A percentile compares a stretch with the other conserved stretches of the same genome.
Conservation (phyloP, 805 yeast species). For the Suhomyces vadensis region DNA sequence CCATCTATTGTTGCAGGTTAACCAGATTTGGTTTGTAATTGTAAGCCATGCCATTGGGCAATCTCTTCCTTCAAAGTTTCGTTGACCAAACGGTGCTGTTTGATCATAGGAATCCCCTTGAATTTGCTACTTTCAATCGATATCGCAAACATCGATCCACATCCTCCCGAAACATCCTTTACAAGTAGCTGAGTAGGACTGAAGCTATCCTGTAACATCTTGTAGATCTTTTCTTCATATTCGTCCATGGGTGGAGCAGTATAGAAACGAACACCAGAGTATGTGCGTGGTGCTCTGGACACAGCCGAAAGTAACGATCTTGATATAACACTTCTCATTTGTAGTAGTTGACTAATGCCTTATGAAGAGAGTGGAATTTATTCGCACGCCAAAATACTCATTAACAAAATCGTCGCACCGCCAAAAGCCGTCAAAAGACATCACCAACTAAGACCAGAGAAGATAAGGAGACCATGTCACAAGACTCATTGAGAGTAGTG, state of each 20-base stretch:
- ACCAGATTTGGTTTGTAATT: slow-evolving; percentile 62
- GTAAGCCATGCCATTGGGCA: slow-evolving; percentile 91
- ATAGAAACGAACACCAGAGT: slow-evolving; percentile 10
- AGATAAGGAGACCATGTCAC: neutral
- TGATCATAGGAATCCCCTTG: slow-evolving; percentile 78
- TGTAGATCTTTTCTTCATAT: slow-evolving; percentile 64
- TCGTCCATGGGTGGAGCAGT: slow-evolving; percentile 42
- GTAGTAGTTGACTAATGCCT: neutral
- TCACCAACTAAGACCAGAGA: slow-evolving; percentile 17
- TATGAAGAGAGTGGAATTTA: neutral
- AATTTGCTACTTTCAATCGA: slow-evolving; percentile 69
- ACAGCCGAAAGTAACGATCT: neutral
- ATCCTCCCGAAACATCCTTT: slow-evolving; percentile 85
- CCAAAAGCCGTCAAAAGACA: neutral
- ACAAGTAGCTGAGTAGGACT: slow-evolving; percentile 66
- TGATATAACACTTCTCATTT: slow-evolving; percentile 2
- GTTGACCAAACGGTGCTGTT: slow-evolving; percentile 91
- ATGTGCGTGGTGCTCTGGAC: neutral
- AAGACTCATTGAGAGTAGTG: slow-evolving; percentile 60
- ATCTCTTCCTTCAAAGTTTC: slow-evolving; percentile 80
- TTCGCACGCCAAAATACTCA: slow-evolving; percentile 2
- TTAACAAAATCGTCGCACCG: neutral
- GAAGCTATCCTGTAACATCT: slow-evolving; percentile 54
- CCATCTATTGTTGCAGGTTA: too few relatives aligned
- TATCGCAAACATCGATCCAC: slow-evolving; percentile 98